These are phyloP conservation scores for Hyaloperonospora brassicae DNA, from an alignment of 352 stramenopile genomes.

Conservation along the genomic window DNA sequence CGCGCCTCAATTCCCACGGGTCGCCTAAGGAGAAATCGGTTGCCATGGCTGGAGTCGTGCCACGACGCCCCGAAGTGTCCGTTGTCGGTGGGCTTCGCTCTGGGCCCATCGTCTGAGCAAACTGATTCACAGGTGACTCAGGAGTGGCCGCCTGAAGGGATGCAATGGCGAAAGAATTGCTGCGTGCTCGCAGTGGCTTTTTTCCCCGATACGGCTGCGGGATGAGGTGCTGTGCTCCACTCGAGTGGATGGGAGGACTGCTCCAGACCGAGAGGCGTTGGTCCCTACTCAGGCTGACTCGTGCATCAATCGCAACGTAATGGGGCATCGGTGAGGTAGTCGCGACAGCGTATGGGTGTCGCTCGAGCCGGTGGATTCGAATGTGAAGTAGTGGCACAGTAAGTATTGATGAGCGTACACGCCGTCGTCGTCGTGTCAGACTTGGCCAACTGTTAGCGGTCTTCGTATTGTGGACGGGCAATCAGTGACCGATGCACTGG, in stretches of 20 bases:
- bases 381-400: slow-evolving; percentile 5
- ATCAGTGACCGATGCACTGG: too few relatives aligned
- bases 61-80: slow-evolving; percentile 11
- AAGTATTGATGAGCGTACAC: not conserved
- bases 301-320: slow-evolving; percentile 25
- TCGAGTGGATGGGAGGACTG: slow-evolving; percentile 1
- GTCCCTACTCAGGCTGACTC: slow-evolving; percentile 19
- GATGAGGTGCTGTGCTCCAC: not conserved
- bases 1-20: slow-evolving; percentile 6
- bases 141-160: slow-evolving; percentile 7
- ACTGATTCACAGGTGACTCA: slow-evolving; percentile 18
- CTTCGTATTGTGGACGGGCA: too few relatives aligned
- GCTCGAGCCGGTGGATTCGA: slow-evolving; percentile 3
- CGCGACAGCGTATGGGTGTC: slow-evolving; percentile 1
- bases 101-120: slow-evolving; percentile 20
- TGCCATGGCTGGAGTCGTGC: slow-evolving; percentile 18
- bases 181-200: slow-evolving; percentile 16
- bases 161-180: slow-evolving; percentile 20
- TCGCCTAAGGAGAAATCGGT: slow-evolving; percentile 11
- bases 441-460: too few relatives aligned
- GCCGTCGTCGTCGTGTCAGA: too few relatives aligned
- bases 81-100: slow-evolving; percentile 2
- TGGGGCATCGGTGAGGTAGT: slow-evolving; percentile 11
- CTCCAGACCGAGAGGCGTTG: not conserved
- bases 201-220: slow-evolving; percentile 6